phyloP scores from a whole-genome alignment of 2,329 filamentous ascomycete genomes.

The Penicillium sp. region DNA sequence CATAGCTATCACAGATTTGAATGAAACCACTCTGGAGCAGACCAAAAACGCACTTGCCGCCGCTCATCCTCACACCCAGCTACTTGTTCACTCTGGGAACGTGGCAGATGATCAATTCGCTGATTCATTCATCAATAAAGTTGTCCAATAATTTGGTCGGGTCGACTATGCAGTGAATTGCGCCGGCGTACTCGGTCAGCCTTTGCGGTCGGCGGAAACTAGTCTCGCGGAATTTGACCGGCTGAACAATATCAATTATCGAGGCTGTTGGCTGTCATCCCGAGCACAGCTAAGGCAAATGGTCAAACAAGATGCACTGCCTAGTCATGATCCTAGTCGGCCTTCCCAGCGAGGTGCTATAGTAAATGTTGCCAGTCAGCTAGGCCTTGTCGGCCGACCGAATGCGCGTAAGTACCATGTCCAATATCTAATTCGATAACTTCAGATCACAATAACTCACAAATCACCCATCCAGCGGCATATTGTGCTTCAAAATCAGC shows the following conservation, averaged over 20 bases:
- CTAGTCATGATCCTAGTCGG: slow-evolving; percentile 44
- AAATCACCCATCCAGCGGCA: slow-evolving; percentile 47
- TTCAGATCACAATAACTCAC: neutral
- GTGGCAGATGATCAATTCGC: slow-evolving; percentile 57
- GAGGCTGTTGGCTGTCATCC: slow-evolving; percentile 57
- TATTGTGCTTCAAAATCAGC: slow-evolving; percentile 66
- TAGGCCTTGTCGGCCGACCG: slow-evolving; percentile 58
- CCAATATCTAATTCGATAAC: neutral
- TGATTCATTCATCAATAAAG: slow-evolving; percentile 38
- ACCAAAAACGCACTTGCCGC: slow-evolving; percentile 34
- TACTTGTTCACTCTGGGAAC: slow-evolving; percentile 52
- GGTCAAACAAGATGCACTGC: slow-evolving; percentile 53
- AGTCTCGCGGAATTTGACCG: slow-evolving; percentile 57
- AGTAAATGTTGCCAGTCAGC: slow-evolving; percentile 61
- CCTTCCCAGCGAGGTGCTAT: slow-evolving; percentile 54
- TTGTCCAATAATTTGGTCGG: slow-evolving; percentile 44
- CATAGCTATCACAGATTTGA: slow-evolving; percentile 63
- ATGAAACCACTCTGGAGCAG: slow-evolving; percentile 47
- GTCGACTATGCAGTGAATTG: slow-evolving; percentile 65
- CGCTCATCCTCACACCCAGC: slow-evolving; percentile 42
- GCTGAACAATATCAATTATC: slow-evolving; percentile 63
- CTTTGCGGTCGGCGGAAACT: slow-evolving; percentile 51
- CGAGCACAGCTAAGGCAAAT: slow-evolving; percentile 54
- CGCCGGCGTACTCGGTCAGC: slow-evolving; percentile 54
- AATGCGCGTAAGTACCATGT: slow-evolving; percentile 48